These are phyloP conservation scores for Pleurotus ostreatus DNA, from an alignment of 768 basidiomycete species.

Conservation along the genomic window DNA sequence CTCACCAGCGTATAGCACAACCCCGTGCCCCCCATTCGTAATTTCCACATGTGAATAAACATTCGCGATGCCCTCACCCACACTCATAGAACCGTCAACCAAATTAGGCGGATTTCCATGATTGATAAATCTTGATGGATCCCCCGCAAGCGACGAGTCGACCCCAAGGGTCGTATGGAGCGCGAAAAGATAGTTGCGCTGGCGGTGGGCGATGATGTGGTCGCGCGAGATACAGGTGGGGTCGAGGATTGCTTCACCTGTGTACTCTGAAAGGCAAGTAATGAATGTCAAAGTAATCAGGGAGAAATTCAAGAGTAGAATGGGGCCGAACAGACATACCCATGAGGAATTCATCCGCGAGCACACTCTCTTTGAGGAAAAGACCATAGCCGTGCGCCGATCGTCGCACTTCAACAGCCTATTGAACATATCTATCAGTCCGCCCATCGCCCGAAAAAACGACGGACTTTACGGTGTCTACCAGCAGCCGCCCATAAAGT, in stretches of 20 bases:
- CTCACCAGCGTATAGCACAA: constrained; percentile 56
- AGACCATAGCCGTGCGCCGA: constrained; percentile 49
- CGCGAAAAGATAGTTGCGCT: constrained; percentile 60
- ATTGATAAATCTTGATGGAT: constrained; percentile 67
- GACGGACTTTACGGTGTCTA: constrained; percentile 33
- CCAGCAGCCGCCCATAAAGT: too few species aligned
- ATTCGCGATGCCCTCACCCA: neutral
- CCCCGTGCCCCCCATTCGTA: constrained; percentile 66
- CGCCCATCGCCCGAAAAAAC: neutral
- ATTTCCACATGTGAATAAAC: constrained; percentile 17
- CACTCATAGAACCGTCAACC: constrained; percentile 41
- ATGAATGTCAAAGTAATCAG: too few species aligned
- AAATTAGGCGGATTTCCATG: constrained; percentile 30
- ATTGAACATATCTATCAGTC: constrained; percentile 9
- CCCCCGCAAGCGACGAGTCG: constrained; percentile 57
- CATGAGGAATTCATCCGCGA: constrained; percentile 42
- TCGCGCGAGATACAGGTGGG: constrained; percentile 47
- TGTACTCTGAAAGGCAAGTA: constrained; percentile 45
- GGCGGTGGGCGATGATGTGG: constrained; percentile 32
- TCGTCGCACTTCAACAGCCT: constrained; percentile 40
- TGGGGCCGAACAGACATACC: constrained; percentile 25
- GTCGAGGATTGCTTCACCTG: constrained; percentile 56
- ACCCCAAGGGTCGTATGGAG: constrained; percentile 43
- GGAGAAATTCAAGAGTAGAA: too few species aligned
- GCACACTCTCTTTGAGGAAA: constrained; percentile 41